Conservation (phyloP, 352 stramenopile species). For the Pythium phragmitis region DNA sequence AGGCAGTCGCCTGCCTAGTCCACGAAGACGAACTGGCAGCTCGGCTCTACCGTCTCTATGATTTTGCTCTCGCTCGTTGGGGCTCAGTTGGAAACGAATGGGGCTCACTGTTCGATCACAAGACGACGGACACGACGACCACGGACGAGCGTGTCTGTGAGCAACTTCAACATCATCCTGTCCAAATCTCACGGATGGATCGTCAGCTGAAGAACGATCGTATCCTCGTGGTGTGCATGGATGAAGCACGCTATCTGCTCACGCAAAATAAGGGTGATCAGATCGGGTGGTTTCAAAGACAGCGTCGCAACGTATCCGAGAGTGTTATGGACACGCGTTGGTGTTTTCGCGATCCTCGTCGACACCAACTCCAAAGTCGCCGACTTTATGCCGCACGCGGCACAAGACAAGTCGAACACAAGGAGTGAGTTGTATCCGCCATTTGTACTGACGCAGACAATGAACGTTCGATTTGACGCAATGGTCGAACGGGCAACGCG, state of each 20-base stretch:
- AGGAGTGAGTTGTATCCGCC: conserved; percentile 36
- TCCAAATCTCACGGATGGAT: not conserved
- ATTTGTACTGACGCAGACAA: conserved; percentile 48
- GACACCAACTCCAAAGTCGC: conserved; percentile 15
- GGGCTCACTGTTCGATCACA: not conserved
- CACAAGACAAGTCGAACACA: too few species aligned
- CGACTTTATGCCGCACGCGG: too few species aligned
- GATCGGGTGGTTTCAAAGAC: not conserved
- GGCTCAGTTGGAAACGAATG: not conserved
- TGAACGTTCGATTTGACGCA: conserved; percentile 20
- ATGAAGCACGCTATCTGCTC: conserved; percentile 1
- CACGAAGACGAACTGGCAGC: too few species aligned
- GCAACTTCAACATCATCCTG: not conserved
- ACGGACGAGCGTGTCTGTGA: not conserved
- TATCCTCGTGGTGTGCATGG: conserved; percentile 4
- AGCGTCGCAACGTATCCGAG: not conserved
- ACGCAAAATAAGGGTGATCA: not conserved
- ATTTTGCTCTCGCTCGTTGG: not conserved
- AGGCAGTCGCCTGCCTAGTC: too few species aligned
- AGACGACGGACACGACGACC: too few species aligned
- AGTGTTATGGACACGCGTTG: not conserved
- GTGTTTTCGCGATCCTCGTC: conserved; percentile 39
- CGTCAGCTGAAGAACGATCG: not conserved
- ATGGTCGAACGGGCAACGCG: not conserved
- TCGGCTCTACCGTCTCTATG: too few species aligned